Conservation (phyloP, 2,329 filamentous ascomycete genomes). For the Lasiodiplodia hormozganensis region DNA sequence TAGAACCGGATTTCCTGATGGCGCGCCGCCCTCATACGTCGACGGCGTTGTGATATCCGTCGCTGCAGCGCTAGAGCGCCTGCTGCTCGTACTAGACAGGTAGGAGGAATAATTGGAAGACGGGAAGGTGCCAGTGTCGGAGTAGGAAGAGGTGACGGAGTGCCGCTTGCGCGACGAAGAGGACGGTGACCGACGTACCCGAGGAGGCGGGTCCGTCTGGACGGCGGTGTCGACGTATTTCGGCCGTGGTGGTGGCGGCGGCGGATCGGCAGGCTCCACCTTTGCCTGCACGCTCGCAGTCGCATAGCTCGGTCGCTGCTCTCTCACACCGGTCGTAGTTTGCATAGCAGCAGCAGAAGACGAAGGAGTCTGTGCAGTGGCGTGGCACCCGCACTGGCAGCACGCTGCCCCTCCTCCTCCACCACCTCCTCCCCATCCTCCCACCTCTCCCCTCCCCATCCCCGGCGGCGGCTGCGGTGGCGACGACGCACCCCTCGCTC, state of each 20-base stretch:
- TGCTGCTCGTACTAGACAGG: background rate
- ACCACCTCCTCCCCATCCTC: background rate
- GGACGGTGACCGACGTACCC: background rate
- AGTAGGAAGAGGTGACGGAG: background rate
- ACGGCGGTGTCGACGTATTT: conserved; percentile 37
- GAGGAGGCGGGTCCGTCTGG: conserved; percentile 36
- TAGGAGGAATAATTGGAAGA: background rate
- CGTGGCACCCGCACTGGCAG: conserved; percentile 29
- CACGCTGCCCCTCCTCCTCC: background rate
- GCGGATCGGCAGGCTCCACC: background rate
- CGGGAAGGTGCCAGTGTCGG: background rate
- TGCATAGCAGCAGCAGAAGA: conserved; percentile 8
- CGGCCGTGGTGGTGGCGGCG: background rate
- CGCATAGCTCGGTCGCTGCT: background rate
- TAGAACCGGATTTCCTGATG: conserved; percentile 35
- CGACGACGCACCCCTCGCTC: background rate
- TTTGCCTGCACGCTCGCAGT: background rate
- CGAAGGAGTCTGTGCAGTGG: conserved; percentile 28
- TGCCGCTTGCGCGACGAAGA: background rate
- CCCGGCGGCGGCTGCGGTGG: background rate
- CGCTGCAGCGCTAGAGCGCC: conserved; percentile 29
- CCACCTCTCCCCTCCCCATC: background rate
- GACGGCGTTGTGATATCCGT: conserved; percentile 34
- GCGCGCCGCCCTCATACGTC: conserved; percentile 26
- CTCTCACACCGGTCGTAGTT: too few relatives aligned